Percentiles rank a stretch among this genome's conserved stretches.
Conservation (phyloP, 2,329 filamentous ascomycete genomes). For the Botrytis aclada region DNA sequence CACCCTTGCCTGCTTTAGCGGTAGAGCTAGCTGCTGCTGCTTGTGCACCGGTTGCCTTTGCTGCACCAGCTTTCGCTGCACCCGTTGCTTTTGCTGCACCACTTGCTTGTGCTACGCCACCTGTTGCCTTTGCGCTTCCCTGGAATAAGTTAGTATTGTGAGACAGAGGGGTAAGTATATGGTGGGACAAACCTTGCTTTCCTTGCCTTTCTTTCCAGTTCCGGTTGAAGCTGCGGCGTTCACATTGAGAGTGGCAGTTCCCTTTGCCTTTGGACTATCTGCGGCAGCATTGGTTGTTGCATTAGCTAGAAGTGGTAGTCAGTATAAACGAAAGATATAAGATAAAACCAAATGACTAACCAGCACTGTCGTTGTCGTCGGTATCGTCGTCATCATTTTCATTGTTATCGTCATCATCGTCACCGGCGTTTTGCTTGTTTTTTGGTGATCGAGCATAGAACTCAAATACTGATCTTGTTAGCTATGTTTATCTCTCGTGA, state of each 20-base stretch:
- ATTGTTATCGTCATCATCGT: background rate
- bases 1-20: constrained; percentile 23
- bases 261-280: background rate
- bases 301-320: background rate
- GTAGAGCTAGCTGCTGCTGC: background rate
- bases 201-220: constrained; percentile 14
- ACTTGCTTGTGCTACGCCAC: background rate
- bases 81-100: background rate
- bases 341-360: background rate
- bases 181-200: background rate
- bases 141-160: background rate
- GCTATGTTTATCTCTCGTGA: background rate
- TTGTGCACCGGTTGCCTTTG: background rate
- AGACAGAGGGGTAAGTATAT: too few relatives aligned
- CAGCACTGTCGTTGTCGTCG: background rate
- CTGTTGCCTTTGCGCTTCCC: background rate
- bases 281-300: background rate
- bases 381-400: background rate
- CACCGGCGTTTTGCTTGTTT: constrained; percentile 16
- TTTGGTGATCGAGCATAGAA: constrained; percentile 29
- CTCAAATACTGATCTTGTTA: constrained; percentile 23
- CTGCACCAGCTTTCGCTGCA: background rate
- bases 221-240: constrained; percentile 9
- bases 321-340: background rate
- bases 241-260: background rate